phyloP scores from a whole-genome alignment of 2,329 filamentous ascomycete genomes.

The Penicillium vulpinum region DNA sequence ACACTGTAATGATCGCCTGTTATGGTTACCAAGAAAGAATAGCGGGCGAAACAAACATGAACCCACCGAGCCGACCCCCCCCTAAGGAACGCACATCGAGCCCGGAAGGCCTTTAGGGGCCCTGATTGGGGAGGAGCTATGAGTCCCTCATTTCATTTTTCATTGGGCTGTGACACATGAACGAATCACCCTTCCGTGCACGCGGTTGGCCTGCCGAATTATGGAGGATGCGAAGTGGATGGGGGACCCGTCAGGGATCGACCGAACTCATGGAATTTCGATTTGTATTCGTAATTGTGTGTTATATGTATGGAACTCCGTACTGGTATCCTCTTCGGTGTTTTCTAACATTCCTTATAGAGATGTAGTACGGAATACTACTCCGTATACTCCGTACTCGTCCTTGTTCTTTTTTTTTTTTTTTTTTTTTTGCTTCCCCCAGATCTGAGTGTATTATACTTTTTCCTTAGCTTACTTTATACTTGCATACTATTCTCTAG shows the following conservation, averaged over 20 bases:
- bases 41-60: background rate
- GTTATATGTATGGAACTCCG: background rate
- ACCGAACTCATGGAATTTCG: conserved; percentile 5
- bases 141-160: conserved; percentile 16
- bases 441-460: background rate
- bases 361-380: too few species aligned
- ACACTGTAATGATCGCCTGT: conserved; percentile 10
- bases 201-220: conserved; percentile 12
- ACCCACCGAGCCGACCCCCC: conserved; percentile 1
- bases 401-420: background rate
- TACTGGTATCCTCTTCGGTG: background rate
- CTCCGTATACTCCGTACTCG: too few species aligned
- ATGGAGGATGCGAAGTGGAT: conserved; percentile 14
- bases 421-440: too few species aligned
- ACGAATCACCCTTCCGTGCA: conserved; percentile 9
- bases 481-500: background rate
- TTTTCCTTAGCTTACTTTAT: background rate
- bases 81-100: conserved; percentile 12
- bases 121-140: conserved; percentile 17
- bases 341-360: background rate
- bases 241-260: conserved; percentile 8
- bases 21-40: background rate
- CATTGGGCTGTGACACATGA: conserved; percentile 4
- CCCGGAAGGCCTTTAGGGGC: conserved; percentile 9
- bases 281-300: background rate